Evolutionary conservation across 2,329 filamentous ascomycete genomes (phyloP), one percentile per base, ranked within the genome.

Genomic region (Amphichorda felina): DNA sequence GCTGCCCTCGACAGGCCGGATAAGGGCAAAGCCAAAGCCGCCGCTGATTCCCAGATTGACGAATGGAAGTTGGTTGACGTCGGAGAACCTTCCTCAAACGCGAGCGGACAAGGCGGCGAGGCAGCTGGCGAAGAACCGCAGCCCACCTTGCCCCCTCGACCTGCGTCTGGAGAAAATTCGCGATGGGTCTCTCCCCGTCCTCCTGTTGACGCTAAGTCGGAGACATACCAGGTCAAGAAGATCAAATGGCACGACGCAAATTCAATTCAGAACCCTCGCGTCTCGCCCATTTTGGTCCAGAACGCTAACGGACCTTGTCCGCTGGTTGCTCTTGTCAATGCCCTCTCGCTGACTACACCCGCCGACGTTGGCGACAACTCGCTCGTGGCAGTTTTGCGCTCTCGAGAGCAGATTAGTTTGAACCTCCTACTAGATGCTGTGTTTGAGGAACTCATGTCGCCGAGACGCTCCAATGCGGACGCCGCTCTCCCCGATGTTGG

Each of bases 301-400:
- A 96, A 95, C 46, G 76, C 80, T 38, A 98, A 98, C 48, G 91
- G 91, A 0, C 91, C 91, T 1, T 98, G 91, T 55, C 91, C 91
- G 2, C 61, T 98, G 11, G 75, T 98, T 18, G 91, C 91, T 2
- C 66, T 98, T 5, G 88, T 96, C 39, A 98, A 98, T 53, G 88
- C 88, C 1, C 66, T 98, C 13, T 82, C 86, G 0, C 62, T 98
- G 37, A 88, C 86, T 3, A 89, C 87, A 0, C 79, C 82, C 1
- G 65, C 76, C 4, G 68, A 74, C 15, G 53, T 53, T 34, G 64
- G 45, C 45, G 61, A 82, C 24, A 82, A 86, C 0, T 79, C 82
- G 1, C 68, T 96, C 14, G 72, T 89, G 1, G 82, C 88, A 41
- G 79, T 82, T 1, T 63, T 98, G 10, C 67, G 77, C 26, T 80